A percentile compares a stretch with the other conserved stretches of the same genome.
Evolutionary conservation across 1,284 basidiomycete species (phyloP).

Genomic region (Cutaneotrichosporon sp.): DNA sequence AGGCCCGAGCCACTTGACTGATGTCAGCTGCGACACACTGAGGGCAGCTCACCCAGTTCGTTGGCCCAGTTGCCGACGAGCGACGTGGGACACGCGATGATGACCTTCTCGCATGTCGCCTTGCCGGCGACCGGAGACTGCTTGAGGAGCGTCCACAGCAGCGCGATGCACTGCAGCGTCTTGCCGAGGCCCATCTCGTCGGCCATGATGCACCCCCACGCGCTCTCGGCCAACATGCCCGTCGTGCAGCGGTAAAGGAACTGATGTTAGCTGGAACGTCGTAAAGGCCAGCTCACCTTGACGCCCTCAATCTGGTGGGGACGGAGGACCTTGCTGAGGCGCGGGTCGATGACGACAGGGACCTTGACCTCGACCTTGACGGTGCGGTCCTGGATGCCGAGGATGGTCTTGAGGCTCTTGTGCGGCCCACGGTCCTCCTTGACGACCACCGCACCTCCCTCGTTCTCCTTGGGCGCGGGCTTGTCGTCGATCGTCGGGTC

Average conservation of each 20-base stretch:
- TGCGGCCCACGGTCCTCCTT: constrained; percentile 69
- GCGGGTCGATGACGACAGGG: constrained; percentile 94
- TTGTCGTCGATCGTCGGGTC: constrained; percentile 93
- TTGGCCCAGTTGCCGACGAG: constrained; percentile 99
- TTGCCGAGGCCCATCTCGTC: constrained; percentile 98
- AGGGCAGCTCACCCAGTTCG: constrained; percentile 70
- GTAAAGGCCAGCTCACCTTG: constrained; percentile 77
- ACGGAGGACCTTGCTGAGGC: constrained; percentile 79
- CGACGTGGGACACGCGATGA: constrained; percentile 96
- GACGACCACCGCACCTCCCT: constrained; percentile 69
- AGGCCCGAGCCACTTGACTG: constrained; percentile 90
- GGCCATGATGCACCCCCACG: constrained; percentile 98
- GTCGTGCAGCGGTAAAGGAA: constrained; percentile 95
- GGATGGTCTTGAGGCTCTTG: constrained; percentile 80
- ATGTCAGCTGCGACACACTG: constrained; percentile 1
- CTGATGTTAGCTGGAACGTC: constrained; percentile 51
- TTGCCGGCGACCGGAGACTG: constrained; percentile 89
- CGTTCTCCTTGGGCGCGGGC: constrained; percentile 65
- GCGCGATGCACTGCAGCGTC: constrained; percentile 93
- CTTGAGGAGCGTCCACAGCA: constrained; percentile 96
- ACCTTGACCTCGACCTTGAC: constrained; percentile 76
- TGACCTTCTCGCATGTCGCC: constrained; percentile 92
- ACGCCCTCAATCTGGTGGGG: constrained; percentile 99
- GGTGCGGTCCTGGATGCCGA: constrained; percentile 69
- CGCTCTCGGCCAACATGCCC: constrained; percentile 86